Base-by-base conservation (phyloP, 768 basidiomycete genomes). In the Kondoa malvinella region DNA sequence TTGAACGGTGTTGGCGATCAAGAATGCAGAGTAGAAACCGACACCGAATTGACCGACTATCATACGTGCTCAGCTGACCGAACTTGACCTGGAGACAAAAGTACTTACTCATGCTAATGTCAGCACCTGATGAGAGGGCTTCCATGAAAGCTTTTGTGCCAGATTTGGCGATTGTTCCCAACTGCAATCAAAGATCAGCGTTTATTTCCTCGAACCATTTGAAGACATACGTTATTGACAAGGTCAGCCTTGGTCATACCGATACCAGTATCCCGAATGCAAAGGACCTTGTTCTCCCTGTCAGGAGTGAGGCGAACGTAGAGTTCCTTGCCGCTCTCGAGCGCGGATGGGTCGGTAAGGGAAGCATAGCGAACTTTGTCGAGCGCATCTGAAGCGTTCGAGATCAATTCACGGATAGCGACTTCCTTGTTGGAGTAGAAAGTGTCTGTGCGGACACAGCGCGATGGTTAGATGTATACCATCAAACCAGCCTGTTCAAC, bases 401-500 rank as follows among this genome's bases (percentile, higher is more conserved):
- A 97, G 80, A 94, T 63, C 27, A 63, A 32, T 33, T 63, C 95
- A 78, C 95, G 89, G 74, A 99, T 86, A 85, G 97, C 97, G 79
- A 99, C 97, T 81, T 96, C 94, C 83, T 99, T 99, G 86, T 99
- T 96, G 71, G 92, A 95, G 86, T 97, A 99, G 86, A 97, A 97
- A 71, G 94, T 96, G 83, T 96, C 88, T 89, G 72, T 25, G n/a
- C 12, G 59, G 63, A 4, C 14, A 65, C 65, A 4, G 29, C 66
- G 2, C 30, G 56, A n/a, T 56, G 14, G 26, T 21, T 21, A 68
- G 50, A 65, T 17, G 59, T 69, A 30, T 58, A 65, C 34, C 26
- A 64, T 67, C 70, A 15, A 64, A 60, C 21, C 15, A 34, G 33
- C 64, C 61, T 69, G 58, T 61, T 33, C 66, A 14, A 80, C 88